A percentile compares a stretch with the other conserved stretches of the same genome.
These are phyloP conservation scores for Helichrysum umbraculigerum DNA, from an alignment of 129 eudicot genomes.

Conservation along the genomic window DNA sequence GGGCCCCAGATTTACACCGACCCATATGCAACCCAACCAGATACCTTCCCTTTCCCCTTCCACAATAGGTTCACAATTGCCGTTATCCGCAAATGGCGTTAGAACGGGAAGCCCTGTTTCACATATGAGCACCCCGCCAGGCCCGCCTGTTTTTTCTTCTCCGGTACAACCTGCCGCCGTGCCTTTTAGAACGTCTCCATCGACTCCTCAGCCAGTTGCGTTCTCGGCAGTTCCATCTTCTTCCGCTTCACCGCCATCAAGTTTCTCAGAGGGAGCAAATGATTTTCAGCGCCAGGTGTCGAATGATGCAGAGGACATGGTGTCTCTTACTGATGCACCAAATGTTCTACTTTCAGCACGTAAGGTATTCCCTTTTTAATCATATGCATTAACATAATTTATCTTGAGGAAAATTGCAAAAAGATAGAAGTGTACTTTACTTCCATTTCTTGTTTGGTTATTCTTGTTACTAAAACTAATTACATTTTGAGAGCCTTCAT, in stretches of 20 bases:
- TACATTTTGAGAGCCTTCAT: neutral
- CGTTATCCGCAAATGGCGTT: conserved; percentile 54
- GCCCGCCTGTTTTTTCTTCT: conserved; percentile 89
- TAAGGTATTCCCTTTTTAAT: conserved; percentile 53
- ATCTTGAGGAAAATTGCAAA: neutral
- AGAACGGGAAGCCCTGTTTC: conserved; percentile 57
- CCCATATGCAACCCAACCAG: conserved; percentile 46
- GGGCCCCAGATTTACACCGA: conserved; percentile 51
- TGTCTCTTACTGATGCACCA: conserved; percentile 45
- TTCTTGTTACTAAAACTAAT: neutral
- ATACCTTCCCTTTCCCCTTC: conserved; percentile 53
- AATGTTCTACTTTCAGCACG: conserved; percentile 87
- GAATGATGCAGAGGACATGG: conserved; percentile 50
- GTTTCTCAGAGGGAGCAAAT: conserved; percentile 55
- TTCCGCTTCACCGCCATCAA: conserved; percentile 65
- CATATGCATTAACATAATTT: neutral
- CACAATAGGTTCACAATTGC: conserved; percentile 46
- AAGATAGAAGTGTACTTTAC: neutral
- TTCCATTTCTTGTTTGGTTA: neutral
- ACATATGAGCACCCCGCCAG: conserved; percentile 89
- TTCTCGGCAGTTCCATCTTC: conserved; percentile 56
- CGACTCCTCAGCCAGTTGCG: conserved; percentile 87
- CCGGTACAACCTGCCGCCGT: conserved; percentile 90
- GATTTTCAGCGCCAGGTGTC: conserved; percentile 54
- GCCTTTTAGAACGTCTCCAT: conserved; percentile 87